Base-by-base conservation (phyloP, 148 eudicot species). In the Salicornia ramosissima region DNA sequence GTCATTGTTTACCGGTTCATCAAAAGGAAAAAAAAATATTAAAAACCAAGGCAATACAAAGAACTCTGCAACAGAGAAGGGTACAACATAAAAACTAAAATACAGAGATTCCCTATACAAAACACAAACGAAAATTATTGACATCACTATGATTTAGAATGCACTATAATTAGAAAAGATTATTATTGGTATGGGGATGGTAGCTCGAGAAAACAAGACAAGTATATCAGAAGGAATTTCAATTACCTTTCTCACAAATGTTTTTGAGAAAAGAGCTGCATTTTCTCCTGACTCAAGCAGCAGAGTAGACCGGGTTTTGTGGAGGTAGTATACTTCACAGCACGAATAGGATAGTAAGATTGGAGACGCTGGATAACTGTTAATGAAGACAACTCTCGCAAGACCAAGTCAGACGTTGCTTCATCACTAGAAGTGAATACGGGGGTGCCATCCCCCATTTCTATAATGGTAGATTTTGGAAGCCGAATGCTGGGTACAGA, bases 341-440 rank as follows among this genome's bases (percentile, higher is more conserved):
- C 97, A 30, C 84, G 86, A 65, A 94, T 70, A 40, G 90, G 96
- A 69, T 64, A 54, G 49, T 68, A 49, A 50, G 81, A 66, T 43
- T 63, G 82, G 42, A 94, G 77, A 70, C 55, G 78, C 71, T 88
- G 87, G 63, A 68, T 54, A 46, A 68, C 75, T 55, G 51, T 61
- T 42, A 84, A 75, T 57, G 92, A 84, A 36, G 92, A 89, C 74
- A 94, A 61, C 31, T 78, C 88, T 61, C 80, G 92, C 78, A 94
- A 71, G 51, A 84, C 78, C 68, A 90, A 80, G 50, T 84, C 82
- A 45, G 86, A 46, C 1, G 81, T 76, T 54, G 72, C 78, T 73
- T 88, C 97, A 68, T 88, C 88, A n/a, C 83, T 95, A 76, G 76
- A 85, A 64, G 83, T 90, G 65, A 94, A 85, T 14, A 80, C 70